Evolutionary conservation across 2,329 filamentous ascomycete genomes (phyloP), one percentile per base, ranked within the genome.

Genomic region (Phoma sp.): DNA sequence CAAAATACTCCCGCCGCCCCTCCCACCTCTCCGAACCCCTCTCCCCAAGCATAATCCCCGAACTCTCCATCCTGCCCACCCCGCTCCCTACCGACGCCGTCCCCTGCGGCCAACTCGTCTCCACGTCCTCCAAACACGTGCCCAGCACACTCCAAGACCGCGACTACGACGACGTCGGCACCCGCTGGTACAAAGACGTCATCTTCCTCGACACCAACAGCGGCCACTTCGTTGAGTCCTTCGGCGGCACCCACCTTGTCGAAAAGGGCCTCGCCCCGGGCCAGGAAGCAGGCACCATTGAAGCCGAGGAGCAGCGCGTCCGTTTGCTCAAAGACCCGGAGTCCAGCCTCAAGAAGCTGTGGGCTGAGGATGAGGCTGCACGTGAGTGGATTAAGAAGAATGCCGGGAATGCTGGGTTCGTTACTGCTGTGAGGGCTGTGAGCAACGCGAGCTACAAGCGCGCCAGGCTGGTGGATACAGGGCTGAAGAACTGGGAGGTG

Each of bases 141-240:
- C 59, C 70, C n/a, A 55, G 64, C 7, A 56, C 52, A 2, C 66
- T 74, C 35, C 60, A 66, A 47, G 66, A 73, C 59, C 64, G 68
- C 41, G 69, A 74, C 66, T 74, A 66, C 59, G 70, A 73, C 38
- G 71, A 74, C 52, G 57, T 69, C 25, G 70, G 69, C 58, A 66
- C 65, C 2, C 61, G 64, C 43, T 74, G 70, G 70, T 72, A 73
- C 67, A 74, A 74, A 45, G 70, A 73, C 32, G 70, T 74, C 36
- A 69, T 74, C 49, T 58, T 67, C 58, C 61, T 72, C 57, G 57
- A 66, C 55, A 30, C 57, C 4, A 48, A 51, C n/a, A 54, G 60
- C 10, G 66, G 65, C 27, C 36, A 47, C 47, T 72, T 74, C 47
- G 50, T 63, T 33, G 60, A 67, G 39, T 68, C 64, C 40, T 68